A percentile compares a stretch with the other conserved stretches of the same genome.
Evolutionary conservation across 805 yeast species (phyloP).

Genomic region (Wickerhamiella parazyma): DNA sequence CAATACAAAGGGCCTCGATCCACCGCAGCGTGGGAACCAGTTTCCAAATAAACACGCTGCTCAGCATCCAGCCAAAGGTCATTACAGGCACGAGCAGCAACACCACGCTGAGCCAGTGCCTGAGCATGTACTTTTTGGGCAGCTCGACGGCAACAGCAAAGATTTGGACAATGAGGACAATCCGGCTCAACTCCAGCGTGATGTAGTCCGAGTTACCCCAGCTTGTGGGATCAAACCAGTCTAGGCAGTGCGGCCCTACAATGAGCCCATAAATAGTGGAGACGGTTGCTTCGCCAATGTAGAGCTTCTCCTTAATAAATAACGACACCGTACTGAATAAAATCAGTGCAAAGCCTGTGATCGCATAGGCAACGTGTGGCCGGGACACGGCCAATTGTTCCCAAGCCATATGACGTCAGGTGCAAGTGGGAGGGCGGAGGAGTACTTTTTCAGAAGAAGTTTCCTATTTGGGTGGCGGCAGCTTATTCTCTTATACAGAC

Average conservation of each 20-base stretch:
- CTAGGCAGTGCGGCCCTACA: conserved; percentile 73
- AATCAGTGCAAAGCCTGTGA: conserved; percentile 70
- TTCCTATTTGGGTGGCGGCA: too few relatives aligned
- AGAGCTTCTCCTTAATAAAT: conserved; percentile 67
- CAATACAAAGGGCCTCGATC: conserved; percentile 54
- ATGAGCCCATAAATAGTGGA: conserved; percentile 77
- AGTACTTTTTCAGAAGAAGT: too few relatives aligned
- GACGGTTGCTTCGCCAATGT: conserved; percentile 83
- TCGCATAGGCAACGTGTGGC: conserved; percentile 79
- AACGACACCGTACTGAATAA: conserved; percentile 70
- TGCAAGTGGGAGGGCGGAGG: too few relatives aligned
- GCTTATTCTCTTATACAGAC: too few relatives aligned
- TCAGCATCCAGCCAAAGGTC: conserved; percentile 80
- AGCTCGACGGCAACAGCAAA: conserved; percentile 91
- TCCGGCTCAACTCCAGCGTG: conserved; percentile 70
- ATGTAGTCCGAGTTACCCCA: conserved; percentile 82
- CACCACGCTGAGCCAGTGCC: conserved; percentile 67
- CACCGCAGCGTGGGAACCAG: conserved; percentile 62
- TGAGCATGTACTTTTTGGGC: conserved; percentile 77
- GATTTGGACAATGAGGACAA: conserved; percentile 74
- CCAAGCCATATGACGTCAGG: conserved; percentile 20
- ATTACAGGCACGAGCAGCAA: conserved; percentile 71
- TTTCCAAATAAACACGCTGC: conserved; percentile 67
- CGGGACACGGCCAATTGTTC: conserved; percentile 32
- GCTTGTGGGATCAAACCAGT: conserved; percentile 67